phyloP scores from a whole-genome alignment of 148 eudicot genomes.

The Heliamphora exappendiculata region DNA sequence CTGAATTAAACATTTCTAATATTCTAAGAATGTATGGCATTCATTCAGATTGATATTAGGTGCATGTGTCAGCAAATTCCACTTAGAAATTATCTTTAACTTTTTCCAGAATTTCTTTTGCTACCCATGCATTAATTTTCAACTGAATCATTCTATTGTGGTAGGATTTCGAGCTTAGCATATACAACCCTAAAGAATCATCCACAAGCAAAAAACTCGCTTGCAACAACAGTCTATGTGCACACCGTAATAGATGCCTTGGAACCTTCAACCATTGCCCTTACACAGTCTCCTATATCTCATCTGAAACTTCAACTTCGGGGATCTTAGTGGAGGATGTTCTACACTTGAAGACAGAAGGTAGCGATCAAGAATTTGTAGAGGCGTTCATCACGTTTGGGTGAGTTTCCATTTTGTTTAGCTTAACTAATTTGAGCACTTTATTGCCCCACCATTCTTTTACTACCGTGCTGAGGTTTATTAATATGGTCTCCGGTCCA shows the following conservation, averaged over 20 bases:
- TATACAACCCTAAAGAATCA: slow-evolving; percentile 64
- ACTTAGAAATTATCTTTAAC: background rate
- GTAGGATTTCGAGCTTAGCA: slow-evolving; percentile 87
- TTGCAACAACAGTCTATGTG: slow-evolving; percentile 26
- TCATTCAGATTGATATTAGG: background rate
- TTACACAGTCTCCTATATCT: slow-evolving; percentile 75
- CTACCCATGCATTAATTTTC: background rate
- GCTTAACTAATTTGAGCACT: background rate
- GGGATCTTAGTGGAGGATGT: slow-evolving; percentile 44
- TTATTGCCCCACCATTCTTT: background rate
- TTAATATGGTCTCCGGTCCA: background rate
- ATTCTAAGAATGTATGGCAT: background rate
- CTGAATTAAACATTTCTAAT: background rate
- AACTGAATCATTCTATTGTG: background rate
- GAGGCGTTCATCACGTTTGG: slow-evolving; percentile 74
- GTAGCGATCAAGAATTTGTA: slow-evolving; percentile 12
- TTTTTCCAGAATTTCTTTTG: background rate
- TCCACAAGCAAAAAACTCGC: slow-evolving; percentile 76
- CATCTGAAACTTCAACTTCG: slow-evolving; percentile 89
- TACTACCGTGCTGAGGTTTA: background rate
- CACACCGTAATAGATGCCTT: background rate
- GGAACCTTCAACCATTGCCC: slow-evolving; percentile 53
- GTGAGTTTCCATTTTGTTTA: slow-evolving; percentile 35
- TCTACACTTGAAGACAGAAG: slow-evolving; percentile 12
- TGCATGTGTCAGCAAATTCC: background rate